Base-by-base conservation (phyloP, 139 green algal genomes). In the Coelastrella sp. region DNA sequence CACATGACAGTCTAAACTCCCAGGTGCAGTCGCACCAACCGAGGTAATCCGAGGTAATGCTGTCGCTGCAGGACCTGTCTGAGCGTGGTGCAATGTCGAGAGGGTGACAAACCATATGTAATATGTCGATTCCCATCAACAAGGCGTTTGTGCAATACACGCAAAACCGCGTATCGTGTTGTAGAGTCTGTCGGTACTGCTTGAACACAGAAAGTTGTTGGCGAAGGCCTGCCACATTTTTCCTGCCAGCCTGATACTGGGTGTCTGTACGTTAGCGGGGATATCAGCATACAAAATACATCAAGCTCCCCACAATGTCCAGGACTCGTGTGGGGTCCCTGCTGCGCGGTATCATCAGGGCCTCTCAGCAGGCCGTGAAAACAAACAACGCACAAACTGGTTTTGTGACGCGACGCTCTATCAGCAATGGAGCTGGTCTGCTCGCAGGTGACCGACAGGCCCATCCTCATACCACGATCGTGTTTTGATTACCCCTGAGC, bases 241-340 rank as follows among this genome's bases (percentile, higher is more conserved):
- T 57, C n/a, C n/a, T n/a, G n/a, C n/a, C n/a, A n/a, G n/a, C n/a
- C n/a, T n/a, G n/a, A n/a, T n/a, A n/a, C n/a, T n/a, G n/a, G n/a
- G n/a, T n/a, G n/a, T n/a, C n/a, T n/a, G n/a, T n/a, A n/a, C n/a
- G n/a, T n/a, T 57, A 13, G 45, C 11, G 45, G 45, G 11, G 45
- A 13, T 57, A 57, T 57, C 45, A 57, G 45, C 11, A 13, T 41
- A 40, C 1, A 7, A 64, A 7, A 5, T 41, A 30, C 8, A 40
- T 5, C 62, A 40, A 8, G 62, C 38, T 27, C 27, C 27, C 30
- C 30, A 69, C 15, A 69, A 40, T 69, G 62, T 38, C 62, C 62
- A 69, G 27, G 62, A 30, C n/a, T 40, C 62, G 62, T 69, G 62
- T 69, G 62, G 62, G 62, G 62, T 69, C 62, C 30, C 62, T 69